A percentile compares a stretch with the other conserved stretches of the same genome.
Evolutionary conservation across 352 stramenopile species (phyloP).

Genomic region (Pythium phragmiticola): DNA sequence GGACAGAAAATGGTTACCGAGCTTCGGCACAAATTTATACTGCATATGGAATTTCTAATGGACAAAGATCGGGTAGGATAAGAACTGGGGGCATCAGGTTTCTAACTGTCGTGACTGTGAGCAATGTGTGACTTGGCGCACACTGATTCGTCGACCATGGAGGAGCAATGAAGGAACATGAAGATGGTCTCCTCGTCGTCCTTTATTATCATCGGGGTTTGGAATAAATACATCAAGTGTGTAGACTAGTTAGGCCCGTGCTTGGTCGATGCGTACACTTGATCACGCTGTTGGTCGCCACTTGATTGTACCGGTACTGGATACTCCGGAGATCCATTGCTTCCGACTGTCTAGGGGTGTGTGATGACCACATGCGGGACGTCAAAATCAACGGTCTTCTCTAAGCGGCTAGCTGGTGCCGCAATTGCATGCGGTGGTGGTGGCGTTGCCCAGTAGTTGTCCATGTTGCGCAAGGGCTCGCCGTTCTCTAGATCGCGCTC

Average conservation of each 20-base stretch:
- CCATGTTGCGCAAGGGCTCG: conserved; percentile 12
- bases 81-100: conserved; percentile 11
- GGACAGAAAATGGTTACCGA: conserved; percentile 4
- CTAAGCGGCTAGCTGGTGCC: neutral
- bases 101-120: conserved; percentile 1
- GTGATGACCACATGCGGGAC: conserved; percentile 23
- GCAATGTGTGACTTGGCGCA: conserved; percentile 12
- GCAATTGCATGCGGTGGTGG: neutral
- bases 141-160: neutral
- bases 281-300: neutral
- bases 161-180: neutral
- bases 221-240: neutral
- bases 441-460: conserved; percentile 36
- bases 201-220: neutral
- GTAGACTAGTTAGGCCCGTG: neutral
- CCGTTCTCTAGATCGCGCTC: conserved; percentile 31
- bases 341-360: conserved; percentile 5
- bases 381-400: conserved; percentile 11
- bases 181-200: neutral
- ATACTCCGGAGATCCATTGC: neutral
- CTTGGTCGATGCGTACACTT: neutral
- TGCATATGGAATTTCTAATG: conserved; percentile 12
- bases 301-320: neutral
- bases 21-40: conserved; percentile 3
- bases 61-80: neutral